Evolutionary conservation across 371 early-diverging fungal genomes (phyloP).

Genomic region (Mucor mucedo): DNA sequence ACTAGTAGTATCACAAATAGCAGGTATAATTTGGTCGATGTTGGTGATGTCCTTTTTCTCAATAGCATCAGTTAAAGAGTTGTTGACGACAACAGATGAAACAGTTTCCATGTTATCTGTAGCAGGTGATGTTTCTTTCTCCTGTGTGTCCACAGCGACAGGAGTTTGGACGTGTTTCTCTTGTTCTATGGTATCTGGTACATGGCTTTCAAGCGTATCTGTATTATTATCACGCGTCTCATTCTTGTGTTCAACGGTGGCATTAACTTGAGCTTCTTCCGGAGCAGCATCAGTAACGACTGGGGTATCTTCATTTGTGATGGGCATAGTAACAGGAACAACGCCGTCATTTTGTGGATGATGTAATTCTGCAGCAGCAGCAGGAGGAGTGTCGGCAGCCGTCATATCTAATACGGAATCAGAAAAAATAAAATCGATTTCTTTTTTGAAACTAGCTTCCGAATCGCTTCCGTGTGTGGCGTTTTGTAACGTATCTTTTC

Average conservation of each 20-base stretch:
- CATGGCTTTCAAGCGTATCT: neutral
- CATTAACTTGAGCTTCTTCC: neutral
- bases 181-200: too few species aligned
- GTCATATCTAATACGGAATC: neutral
- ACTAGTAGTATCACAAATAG: too few species aligned
- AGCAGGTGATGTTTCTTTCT: too few species aligned
- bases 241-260: neutral
- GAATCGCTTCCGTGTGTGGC: constrained; percentile 79
- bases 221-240: neutral
- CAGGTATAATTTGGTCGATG: too few species aligned
- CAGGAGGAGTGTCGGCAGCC: neutral
- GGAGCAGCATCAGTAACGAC: neutral
- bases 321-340: neutral
- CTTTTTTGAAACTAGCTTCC: constrained; percentile 65
- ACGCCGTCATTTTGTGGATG: neutral
- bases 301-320: neutral
- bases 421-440: constrained; percentile 48
- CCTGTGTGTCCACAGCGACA: too few species aligned
- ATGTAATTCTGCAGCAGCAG: too few species aligned
- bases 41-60: too few species aligned
- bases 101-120: too few species aligned
- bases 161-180: too few species aligned
- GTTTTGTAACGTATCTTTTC: constrained; percentile 66
- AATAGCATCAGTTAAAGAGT: too few species aligned
- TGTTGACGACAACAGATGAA: too few species aligned